phyloP scores from a whole-genome alignment of 331 rosid species.

The Malus hybrid region DNA sequence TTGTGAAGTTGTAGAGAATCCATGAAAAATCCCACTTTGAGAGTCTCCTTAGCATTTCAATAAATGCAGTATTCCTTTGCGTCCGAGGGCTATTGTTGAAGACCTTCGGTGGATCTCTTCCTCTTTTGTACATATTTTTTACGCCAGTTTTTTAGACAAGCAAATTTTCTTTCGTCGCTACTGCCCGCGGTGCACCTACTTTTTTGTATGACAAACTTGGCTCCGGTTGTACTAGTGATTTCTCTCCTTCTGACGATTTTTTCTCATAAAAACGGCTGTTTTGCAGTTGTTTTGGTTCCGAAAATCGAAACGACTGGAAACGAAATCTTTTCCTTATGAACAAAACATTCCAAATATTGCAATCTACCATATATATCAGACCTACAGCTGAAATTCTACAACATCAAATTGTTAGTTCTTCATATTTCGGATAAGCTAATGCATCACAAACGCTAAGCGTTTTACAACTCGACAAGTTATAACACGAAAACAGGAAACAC shows the following conservation, averaged over 20 bases:
- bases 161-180: background rate
- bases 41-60: too few species aligned
- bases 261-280: background rate
- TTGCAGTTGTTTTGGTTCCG: background rate
- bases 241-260: too few species aligned
- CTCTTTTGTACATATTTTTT: background rate
- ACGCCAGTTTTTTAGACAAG: background rate
- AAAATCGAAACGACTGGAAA: background rate
- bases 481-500: background rate
- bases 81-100: background rate
- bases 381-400: slow-evolving; percentile 2
- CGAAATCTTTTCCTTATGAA: background rate
- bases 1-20: too few species aligned
- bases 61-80: background rate
- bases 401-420: background rate
- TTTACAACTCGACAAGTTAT: background rate
- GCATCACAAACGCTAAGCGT: background rate
- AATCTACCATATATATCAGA: background rate
- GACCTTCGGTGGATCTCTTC: background rate
- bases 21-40: too few species aligned
- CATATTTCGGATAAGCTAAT: background rate
- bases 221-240: background rate
- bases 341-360: background rate
- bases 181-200: background rate
- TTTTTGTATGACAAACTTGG: background rate